Evolutionary conservation across 2,329 filamentous ascomycete species (phyloP).

Genomic region (Nothophoma quercina): DNA sequence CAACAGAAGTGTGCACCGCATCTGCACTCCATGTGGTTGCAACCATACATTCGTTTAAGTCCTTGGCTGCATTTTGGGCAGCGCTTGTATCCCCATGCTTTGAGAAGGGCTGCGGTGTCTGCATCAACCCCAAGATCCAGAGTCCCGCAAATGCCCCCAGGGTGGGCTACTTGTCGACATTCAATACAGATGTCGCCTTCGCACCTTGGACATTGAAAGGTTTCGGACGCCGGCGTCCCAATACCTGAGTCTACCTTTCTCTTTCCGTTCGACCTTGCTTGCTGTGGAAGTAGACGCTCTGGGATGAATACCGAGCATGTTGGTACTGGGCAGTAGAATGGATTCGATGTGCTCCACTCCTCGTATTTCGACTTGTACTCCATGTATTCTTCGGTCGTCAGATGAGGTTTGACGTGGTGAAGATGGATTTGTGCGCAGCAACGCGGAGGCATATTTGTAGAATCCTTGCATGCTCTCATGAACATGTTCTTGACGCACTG

Average conservation of each 20-base stretch:
- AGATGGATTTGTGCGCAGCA: conserved; percentile 57
- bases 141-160: conserved; percentile 45
- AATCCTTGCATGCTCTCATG: conserved; percentile 49
- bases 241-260: conserved; percentile 35
- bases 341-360: conserved; percentile 56
- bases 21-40: conserved; percentile 56
- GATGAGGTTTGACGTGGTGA: conserved; percentile 46
- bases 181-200: conserved; percentile 51
- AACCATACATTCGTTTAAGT: conserved; percentile 59
- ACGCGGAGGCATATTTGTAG: conserved; percentile 54
- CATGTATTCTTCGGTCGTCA: conserved; percentile 47
- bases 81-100: conserved; percentile 57
- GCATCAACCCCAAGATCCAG: conserved; percentile 44
- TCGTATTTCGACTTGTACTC: conserved; percentile 55
- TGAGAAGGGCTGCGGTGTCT: conserved; percentile 49
- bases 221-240: conserved; percentile 29
- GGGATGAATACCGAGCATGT: conserved; percentile 59
- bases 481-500: conserved; percentile 54
- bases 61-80: conserved; percentile 60
- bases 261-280: conserved; percentile 23
- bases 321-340: conserved; percentile 59
- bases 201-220: conserved; percentile 56
- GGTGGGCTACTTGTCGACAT: conserved; percentile 55
- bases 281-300: conserved; percentile 30
- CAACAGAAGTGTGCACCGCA: conserved; percentile 63